A percentile compares a stretch with the other conserved stretches of the same genome.
Conservation (phyloP, 495 filamentous ascomycete genomes). For the Patellaria atrata region DNA sequence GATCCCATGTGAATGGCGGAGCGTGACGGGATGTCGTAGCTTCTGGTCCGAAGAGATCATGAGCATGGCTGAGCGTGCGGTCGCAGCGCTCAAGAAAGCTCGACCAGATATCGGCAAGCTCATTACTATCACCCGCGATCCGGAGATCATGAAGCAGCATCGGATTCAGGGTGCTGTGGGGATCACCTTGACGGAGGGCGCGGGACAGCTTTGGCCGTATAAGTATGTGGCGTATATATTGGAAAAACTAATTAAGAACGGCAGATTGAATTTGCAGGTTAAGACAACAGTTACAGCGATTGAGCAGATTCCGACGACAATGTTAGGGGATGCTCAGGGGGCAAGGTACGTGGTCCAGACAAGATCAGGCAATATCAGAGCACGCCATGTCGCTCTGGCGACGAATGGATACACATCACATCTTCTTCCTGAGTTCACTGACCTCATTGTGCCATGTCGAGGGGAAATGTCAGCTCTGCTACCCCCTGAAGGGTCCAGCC, state of each 20-base stretch:
- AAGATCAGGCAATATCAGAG: slow-evolving; percentile 41
- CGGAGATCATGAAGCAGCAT: slow-evolving; percentile 22
- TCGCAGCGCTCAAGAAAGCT: slow-evolving; percentile 29
- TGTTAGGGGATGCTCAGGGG: slow-evolving; percentile 9
- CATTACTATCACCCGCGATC: slow-evolving; percentile 22
- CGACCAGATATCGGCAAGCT: slow-evolving; percentile 37
- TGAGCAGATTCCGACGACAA: slow-evolving; percentile 1
- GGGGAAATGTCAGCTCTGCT: slow-evolving; percentile 58
- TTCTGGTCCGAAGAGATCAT: slow-evolving; percentile 38
- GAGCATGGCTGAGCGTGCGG: slow-evolving; percentile 27
- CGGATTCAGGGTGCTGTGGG: slow-evolving; percentile 28
- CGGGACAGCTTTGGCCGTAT: slow-evolving; percentile 59
- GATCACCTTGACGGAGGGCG: slow-evolving; percentile 29
- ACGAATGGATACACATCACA: slow-evolving; percentile 69
- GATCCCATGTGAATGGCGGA: slow-evolving; percentile 49
- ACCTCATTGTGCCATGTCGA: slow-evolving; percentile 61
- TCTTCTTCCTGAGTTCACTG: slow-evolving; percentile 51
- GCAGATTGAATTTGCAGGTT: slow-evolving; percentile 55
- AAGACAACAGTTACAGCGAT: slow-evolving; percentile 48
- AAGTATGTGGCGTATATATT: slow-evolving; percentile 58
- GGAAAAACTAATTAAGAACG: slow-evolving; percentile 35
- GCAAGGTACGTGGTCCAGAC: slow-evolving; percentile 45
- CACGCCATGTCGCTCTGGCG: slow-evolving; percentile 52
- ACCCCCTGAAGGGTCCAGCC: slow-evolving; percentile 34
- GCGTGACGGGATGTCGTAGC: slow-evolving; percentile 36